Percentiles rank a stretch among this genome's conserved stretches.
Evolutionary conservation across 202 grass and related monocot genomes (phyloP).

Genomic region (Elaeis oleifera): DNA sequence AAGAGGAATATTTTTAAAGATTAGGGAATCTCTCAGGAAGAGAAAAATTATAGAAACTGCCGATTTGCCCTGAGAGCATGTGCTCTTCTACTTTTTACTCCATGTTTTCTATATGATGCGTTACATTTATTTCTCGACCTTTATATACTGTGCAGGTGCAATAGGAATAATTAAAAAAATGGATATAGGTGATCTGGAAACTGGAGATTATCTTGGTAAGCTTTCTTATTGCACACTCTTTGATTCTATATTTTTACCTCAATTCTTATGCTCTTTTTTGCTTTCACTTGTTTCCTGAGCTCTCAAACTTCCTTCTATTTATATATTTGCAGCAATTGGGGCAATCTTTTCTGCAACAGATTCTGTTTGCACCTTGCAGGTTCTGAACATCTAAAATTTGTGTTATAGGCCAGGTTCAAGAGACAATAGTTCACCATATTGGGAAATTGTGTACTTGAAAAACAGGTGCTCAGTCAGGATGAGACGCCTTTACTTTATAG

Average conservation of each 20-base stretch:
- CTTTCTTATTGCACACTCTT: neutral
- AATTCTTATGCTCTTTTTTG: neutral
- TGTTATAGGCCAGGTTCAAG: neutral
- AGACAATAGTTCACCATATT: neutral
- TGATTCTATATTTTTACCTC: neutral
- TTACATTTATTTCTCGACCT: neutral
- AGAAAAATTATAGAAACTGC: no score
- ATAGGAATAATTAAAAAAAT: slow-evolving; percentile 12
- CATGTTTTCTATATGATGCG: no score
- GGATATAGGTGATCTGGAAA: slow-evolving; percentile 12
- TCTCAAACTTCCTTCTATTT: neutral
- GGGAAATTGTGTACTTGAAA: slow-evolving; percentile 6
- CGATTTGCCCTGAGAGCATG: no score
- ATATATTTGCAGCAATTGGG: slow-evolving; percentile 13
- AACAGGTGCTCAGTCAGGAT: slow-evolving; percentile 17
- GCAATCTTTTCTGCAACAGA: slow-evolving; percentile 22
- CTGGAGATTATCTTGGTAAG: slow-evolving; percentile 23
- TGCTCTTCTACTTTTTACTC: no score
- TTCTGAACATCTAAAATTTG: neutral
- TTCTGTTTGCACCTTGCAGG: slow-evolving; percentile 24
- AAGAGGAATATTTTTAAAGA: no score
- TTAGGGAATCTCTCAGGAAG: no score
- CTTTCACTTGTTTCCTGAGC: no score
- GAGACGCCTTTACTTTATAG: slow-evolving; percentile 20
- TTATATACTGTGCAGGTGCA: slow-evolving; percentile 6